Evolutionary conservation across 441 rosid genomes (phyloP).

Genomic region (Raphanus hybrid): DNA sequence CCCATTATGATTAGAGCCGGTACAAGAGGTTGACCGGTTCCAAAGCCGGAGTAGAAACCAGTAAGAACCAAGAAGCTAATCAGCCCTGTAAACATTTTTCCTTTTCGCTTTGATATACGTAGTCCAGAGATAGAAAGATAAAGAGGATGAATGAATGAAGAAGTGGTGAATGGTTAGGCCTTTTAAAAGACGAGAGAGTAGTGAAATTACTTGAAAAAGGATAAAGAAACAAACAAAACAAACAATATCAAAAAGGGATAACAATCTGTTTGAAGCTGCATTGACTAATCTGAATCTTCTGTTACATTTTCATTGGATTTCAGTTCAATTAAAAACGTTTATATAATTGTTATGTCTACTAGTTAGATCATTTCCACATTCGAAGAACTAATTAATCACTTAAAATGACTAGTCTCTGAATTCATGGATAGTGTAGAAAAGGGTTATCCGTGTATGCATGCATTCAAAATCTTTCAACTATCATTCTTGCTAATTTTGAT

Average conservation of each 20-base stretch:
- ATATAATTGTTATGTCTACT: background rate
- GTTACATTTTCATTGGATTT: slow-evolving; percentile 11
- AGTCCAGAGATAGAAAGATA: background rate
- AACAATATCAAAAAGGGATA: background rate
- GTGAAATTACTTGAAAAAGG: background rate
- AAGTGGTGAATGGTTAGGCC: slow-evolving; percentile 22
- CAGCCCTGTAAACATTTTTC: slow-evolving; percentile 16
- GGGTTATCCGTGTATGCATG: background rate
- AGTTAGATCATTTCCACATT: background rate
- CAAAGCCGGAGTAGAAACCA: slow-evolving; percentile 10
- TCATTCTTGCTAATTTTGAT: background rate
- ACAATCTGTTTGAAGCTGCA: slow-evolving; percentile 24
- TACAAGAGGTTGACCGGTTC: slow-evolving; percentile 65
- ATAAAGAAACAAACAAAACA: background rate
- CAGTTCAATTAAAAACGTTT: background rate
- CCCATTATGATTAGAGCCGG: slow-evolving; percentile 87
- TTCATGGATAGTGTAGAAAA: background rate
- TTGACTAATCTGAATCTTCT: slow-evolving; percentile 16
- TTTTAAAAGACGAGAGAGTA: slow-evolving; percentile 18
- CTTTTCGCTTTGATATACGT: slow-evolving; percentile 4
- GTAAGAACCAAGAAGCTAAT: slow-evolving; percentile 26
- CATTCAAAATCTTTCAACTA: background rate
- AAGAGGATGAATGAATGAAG: background rate
- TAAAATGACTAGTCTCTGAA: background rate
- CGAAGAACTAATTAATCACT: background rate